These are phyloP conservation scores for Neurospora intermedia DNA, from an alignment of 495 filamentous ascomycete species.

Conservation along the genomic window DNA sequence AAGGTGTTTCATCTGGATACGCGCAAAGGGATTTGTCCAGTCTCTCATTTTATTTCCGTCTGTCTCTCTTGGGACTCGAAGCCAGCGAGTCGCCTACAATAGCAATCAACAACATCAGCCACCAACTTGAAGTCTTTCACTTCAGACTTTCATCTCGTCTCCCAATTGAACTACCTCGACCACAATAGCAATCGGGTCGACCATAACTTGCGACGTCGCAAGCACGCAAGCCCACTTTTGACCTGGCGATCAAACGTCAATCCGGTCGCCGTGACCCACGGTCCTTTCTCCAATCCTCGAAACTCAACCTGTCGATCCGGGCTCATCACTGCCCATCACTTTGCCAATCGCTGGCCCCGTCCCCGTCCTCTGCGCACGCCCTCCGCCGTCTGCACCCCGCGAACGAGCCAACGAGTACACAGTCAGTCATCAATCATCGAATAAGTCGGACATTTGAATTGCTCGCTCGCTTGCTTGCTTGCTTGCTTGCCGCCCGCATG, in stretches of 20 bases:
- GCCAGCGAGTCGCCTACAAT: background rate
- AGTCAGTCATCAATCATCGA: background rate
- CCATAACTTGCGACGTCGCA: background rate
- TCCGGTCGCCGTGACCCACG: background rate
- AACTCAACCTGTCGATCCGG: background rate
- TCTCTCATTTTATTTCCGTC: background rate
- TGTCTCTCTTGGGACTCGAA: background rate
- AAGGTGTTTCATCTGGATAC: background rate
- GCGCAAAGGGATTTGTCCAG: background rate
- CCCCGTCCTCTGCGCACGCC: background rate
- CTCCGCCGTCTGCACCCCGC: background rate
- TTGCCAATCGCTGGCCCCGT: background rate
- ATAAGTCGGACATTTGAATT: background rate
- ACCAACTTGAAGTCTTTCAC: background rate
- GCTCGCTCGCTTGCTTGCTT: background rate
- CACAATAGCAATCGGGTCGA: background rate
- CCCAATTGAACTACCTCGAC: background rate
- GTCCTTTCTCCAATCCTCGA: background rate
- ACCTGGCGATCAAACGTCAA: background rate
- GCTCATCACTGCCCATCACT: background rate
- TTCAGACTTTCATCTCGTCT: background rate
- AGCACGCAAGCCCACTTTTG: background rate
- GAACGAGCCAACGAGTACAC: background rate
- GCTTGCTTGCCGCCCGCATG: background rate
- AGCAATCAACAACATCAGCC: background rate